Evolutionary conservation across 305 asterid genomes (phyloP).

Genomic region (Lippia alba): DNA sequence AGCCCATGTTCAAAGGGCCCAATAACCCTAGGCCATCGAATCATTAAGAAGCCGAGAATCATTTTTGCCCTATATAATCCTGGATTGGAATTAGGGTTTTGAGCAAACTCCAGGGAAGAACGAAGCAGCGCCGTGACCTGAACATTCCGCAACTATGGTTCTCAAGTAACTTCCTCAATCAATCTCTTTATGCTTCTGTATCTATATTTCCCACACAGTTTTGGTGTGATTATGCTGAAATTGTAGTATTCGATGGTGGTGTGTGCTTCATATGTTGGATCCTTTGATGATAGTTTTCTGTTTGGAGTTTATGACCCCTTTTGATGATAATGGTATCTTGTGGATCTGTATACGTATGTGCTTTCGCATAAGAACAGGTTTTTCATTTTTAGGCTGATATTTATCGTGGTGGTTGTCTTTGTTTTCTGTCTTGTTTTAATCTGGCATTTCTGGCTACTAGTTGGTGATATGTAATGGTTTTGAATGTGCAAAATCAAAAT

Average conservation of each 20-base stretch:
- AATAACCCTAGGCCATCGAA: background rate
- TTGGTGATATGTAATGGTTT: too few species aligned
- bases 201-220: background rate
- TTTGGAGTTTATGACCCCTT: background rate
- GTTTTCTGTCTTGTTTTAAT: background rate
- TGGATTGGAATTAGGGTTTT: conserved; percentile 41
- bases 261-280: background rate
- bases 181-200: conserved; percentile 9
- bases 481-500: too few species aligned
- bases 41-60: background rate
- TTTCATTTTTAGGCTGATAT: background rate
- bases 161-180: conserved; percentile 50
- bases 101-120: background rate
- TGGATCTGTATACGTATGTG: background rate
- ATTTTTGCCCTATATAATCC: conserved; percentile 7
- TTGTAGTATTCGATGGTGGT: background rate
- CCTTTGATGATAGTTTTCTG: background rate
- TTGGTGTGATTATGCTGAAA: background rate
- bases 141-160: conserved; percentile 48
- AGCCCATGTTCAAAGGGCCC: background rate
- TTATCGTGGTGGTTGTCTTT: background rate
- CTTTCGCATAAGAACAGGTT: background rate
- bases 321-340: background rate
- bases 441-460: too few species aligned
- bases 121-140: conserved; percentile 40